A percentile compares a stretch with the other conserved stretches of the same genome.
phyloP scores from a whole-genome alignment of 768 basidiomycete genomes.

The Cystofilobasidium capitatum region DNA sequence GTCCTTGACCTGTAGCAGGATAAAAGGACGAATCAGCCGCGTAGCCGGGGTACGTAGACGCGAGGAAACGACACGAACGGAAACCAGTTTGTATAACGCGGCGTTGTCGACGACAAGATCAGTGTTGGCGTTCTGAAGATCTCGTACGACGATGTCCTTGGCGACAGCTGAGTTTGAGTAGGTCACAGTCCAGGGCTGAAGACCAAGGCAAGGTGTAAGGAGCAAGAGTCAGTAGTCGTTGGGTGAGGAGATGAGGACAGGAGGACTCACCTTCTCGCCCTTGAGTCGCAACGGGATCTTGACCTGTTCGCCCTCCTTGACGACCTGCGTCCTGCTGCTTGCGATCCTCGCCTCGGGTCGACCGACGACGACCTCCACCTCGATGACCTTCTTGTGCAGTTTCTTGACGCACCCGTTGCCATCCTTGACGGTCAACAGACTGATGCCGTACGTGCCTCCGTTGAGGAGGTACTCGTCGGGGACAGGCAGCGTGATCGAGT shows the following conservation, averaged over 20 bases:
- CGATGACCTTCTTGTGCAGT: slow-evolving; percentile 63
- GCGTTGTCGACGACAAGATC: slow-evolving; percentile 61
- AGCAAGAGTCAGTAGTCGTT: neutral
- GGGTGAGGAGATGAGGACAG: neutral
- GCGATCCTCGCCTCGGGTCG: slow-evolving; percentile 3
- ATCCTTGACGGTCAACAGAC: slow-evolving; percentile 70
- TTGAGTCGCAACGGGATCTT: slow-evolving; percentile 74
- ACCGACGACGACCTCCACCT: slow-evolving; percentile 71
- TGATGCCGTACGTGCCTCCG: slow-evolving; percentile 33
- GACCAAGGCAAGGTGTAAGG: neutral
- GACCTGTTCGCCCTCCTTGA: slow-evolving; percentile 45
- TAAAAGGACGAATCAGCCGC: slow-evolving; percentile 4
- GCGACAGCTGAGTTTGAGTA: slow-evolving; percentile 51
- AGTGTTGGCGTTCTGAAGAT: slow-evolving; percentile 57
- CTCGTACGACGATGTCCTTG: slow-evolving; percentile 43
- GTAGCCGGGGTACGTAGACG: slow-evolving; percentile 3
- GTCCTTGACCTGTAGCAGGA: slow-evolving; percentile 74
- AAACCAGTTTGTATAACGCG: slow-evolving; percentile 64
- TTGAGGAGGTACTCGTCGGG: slow-evolving; percentile 31
- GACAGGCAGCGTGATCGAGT: slow-evolving; percentile 44
- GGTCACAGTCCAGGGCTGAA: slow-evolving; percentile 75
- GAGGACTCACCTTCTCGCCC: slow-evolving; percentile 66
- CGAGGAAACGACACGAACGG: slow-evolving; percentile 43
- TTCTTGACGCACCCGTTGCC: slow-evolving; percentile 72
- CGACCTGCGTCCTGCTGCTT: neutral